Percentiles rank a stretch among this genome's conserved stretches.
phyloP scores from a whole-genome alignment of 305 asterid genomes.

The Fraxinus sp. region DNA sequence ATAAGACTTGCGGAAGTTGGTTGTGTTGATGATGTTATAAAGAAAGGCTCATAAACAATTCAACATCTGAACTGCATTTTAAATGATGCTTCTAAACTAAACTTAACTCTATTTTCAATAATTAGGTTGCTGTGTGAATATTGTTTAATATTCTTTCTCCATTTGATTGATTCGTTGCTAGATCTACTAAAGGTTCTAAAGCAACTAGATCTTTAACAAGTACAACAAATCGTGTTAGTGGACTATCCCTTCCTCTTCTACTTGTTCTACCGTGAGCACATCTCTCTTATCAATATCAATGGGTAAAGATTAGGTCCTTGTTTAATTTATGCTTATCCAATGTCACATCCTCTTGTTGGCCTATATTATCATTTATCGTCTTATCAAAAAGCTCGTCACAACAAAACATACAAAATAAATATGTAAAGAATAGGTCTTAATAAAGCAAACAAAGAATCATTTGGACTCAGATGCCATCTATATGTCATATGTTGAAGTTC shows the following conservation, averaged over 20 bases:
- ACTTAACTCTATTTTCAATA: not conserved
- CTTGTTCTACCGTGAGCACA: not conserved
- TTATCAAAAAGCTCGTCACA: not conserved
- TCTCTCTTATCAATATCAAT: not conserved
- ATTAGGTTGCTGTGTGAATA: not conserved
- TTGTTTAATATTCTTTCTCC: not conserved
- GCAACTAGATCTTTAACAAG: not conserved
- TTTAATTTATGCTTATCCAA: not conserved
- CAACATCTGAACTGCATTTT: not conserved
- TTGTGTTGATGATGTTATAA: not conserved
- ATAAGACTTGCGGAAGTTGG: not conserved
- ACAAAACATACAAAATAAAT: not conserved
- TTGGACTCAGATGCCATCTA: not conserved
- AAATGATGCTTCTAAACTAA: not conserved
- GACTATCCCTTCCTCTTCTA: not conserved
- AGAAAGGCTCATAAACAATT: not conserved
- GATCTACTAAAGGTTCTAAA: not conserved
- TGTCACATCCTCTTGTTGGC: not conserved
- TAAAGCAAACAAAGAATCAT: not conserved
- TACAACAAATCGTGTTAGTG: not conserved
- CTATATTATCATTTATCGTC: too few species aligned
- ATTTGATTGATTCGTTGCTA: not conserved
- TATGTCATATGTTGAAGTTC: not conserved
- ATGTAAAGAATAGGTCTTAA: not conserved
- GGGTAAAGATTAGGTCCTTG: not conserved